Conservation (phyloP, 2,329 filamentous ascomycete genomes). For the Chaetomiaceae sp. region DNA sequence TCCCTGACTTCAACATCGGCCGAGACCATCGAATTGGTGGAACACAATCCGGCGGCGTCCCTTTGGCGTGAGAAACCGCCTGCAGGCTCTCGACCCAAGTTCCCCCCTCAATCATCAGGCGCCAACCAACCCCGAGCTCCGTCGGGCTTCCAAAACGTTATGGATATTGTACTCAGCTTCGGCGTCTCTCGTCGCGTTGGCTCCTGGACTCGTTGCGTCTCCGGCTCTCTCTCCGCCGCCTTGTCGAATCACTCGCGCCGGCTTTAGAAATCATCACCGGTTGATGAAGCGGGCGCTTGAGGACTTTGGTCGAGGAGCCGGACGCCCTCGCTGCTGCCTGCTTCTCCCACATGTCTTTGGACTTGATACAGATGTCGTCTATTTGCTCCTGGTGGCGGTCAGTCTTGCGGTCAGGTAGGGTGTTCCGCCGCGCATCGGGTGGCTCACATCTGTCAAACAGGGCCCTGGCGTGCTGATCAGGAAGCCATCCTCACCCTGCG, state of each 20-base stretch:
- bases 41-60: constrained; percentile 9
- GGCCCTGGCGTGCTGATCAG: constrained; percentile 54
- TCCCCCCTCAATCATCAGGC: constrained; percentile 17
- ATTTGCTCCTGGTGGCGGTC: constrained; percentile 50
- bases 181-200: constrained; percentile 25
- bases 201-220: constrained; percentile 29
- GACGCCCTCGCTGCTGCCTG: constrained; percentile 47
- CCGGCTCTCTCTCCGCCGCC: constrained; percentile 33
- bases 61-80: constrained; percentile 11
- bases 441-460: constrained; percentile 55
- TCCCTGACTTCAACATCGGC: constrained; percentile 10
- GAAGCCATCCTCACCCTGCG: constrained; percentile 56
- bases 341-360: constrained; percentile 53
- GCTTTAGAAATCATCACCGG: constrained; percentile 48
- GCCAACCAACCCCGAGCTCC: constrained; percentile 14
- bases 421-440: neutral
- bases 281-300: constrained; percentile 54
- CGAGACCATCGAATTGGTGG: constrained; percentile 11
- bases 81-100: constrained; percentile 9
- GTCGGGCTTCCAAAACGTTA: neutral
- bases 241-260: constrained; percentile 32
- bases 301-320: constrained; percentile 42
- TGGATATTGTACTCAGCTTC: constrained; percentile 21
- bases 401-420: constrained; percentile 18
- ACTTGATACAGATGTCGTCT: constrained; percentile 57